Evolutionary conservation across 2,329 filamentous ascomycete genomes (phyloP).

Genomic region (Amauroascus niger): DNA sequence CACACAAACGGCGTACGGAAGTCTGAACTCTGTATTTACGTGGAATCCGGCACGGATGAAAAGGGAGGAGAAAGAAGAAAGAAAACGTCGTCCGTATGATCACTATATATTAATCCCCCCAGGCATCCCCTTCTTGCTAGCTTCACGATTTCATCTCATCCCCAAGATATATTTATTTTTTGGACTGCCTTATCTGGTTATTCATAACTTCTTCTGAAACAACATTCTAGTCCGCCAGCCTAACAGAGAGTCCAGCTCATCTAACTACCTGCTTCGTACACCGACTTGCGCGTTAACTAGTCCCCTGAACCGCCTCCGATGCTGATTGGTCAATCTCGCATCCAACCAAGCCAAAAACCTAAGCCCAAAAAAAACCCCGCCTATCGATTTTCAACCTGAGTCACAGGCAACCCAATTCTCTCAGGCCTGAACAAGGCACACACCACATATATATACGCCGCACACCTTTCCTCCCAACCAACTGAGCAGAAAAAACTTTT

Average conservation of each 20-base stretch:
- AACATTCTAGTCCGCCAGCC: background rate
- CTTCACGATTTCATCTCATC: background rate
- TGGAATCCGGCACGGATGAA: background rate
- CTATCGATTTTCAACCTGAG: slow-evolving; percentile 4
- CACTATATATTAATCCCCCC: background rate
- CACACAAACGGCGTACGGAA: too few relatives aligned
- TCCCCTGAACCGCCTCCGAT: background rate
- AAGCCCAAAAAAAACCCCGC: background rate
- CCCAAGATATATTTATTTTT: too few relatives aligned
- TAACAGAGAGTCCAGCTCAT: background rate
- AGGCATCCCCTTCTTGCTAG: background rate
- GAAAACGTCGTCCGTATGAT: background rate
- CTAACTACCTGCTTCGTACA: too few relatives aligned
- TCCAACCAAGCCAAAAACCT: background rate
- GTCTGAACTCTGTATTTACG: too few relatives aligned
- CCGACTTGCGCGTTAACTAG: background rate
- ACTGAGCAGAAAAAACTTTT: background rate
- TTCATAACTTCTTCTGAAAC: too few relatives aligned
- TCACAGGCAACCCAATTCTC: slow-evolving; percentile 6
- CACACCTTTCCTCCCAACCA: background rate
- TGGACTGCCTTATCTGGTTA: too few relatives aligned
- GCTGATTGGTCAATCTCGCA: slow-evolving; percentile 4
- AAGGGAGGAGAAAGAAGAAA: background rate
- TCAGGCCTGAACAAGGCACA: background rate
- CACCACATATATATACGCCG: background rate